Percentiles rank a stretch among this genome's conserved stretches.
These are phyloP conservation scores for Picea abies DNA, from an alignment of 83 land plant species.

Conservation along the genomic window DNA sequence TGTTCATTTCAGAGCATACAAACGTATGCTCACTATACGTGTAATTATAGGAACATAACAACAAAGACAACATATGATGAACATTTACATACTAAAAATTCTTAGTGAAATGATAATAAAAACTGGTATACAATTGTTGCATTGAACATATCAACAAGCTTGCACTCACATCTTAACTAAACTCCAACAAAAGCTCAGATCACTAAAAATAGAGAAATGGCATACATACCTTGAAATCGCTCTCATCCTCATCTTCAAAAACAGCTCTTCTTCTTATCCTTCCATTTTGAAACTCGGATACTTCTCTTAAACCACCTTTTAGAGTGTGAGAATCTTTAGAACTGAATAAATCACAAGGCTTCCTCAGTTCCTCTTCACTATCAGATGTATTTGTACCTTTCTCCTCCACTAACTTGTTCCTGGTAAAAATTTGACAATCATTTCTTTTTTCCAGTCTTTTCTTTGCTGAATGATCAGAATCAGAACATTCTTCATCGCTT, in stretches of 20 bases:
- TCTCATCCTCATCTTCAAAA: conserved; percentile 39
- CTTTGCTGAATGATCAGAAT: background rate
- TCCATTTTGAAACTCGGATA: conserved; percentile 60
- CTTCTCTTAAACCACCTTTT: conserved; percentile 35
- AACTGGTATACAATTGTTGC: background rate
- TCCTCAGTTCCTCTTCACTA: conserved; percentile 25
- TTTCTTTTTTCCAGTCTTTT: background rate
- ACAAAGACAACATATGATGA: too few species aligned
- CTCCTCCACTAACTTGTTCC: background rate
- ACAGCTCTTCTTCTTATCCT: conserved; percentile 76
- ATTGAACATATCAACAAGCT: background rate
- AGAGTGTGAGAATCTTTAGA: background rate
- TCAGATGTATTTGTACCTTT: background rate
- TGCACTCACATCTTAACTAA: background rate
- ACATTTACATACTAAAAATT: too few species aligned
- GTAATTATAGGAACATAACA: too few species aligned
- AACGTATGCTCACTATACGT: too few species aligned
- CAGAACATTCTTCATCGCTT: background rate
- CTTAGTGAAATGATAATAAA: too few species aligned
- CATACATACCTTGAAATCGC: conserved; percentile 1
- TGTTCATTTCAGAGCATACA: too few species aligned
- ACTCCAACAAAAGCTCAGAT: conserved; percentile 5
- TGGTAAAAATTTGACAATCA: conserved; percentile 8
- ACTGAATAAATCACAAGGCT: background rate
- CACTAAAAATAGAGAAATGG: background rate